phyloP scores from a whole-genome alignment of 1,284 basidiomycete species.

The Calocybe gambosa region DNA sequence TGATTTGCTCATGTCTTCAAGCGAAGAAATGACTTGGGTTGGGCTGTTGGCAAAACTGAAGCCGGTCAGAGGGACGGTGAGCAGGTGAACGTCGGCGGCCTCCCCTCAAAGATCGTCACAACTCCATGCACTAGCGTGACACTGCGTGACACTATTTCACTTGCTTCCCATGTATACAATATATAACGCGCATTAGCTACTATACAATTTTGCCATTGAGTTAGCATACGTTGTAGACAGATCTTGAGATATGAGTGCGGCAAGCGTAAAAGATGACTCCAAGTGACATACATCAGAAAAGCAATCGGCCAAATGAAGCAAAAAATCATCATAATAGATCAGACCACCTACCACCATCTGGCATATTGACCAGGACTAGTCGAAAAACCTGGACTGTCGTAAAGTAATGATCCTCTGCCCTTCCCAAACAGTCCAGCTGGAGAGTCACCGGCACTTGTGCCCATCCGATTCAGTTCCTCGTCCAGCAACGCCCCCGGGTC shows the following conservation, averaged over 20 bases:
- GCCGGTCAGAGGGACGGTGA: constrained; percentile 5
- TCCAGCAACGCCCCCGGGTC: constrained; percentile 59
- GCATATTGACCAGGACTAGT: constrained; percentile 41
- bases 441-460: constrained; percentile 42
- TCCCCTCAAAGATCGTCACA: constrained; percentile 14
- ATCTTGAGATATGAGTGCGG: neutral
- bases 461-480: constrained; percentile 54
- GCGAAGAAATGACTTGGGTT: constrained; percentile 2
- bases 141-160: constrained; percentile 5
- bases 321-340: constrained; percentile 8
- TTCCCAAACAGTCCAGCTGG: constrained; percentile 56
- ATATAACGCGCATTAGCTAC: neutral
- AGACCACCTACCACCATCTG: constrained; percentile 38
- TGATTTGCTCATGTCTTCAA: constrained; percentile 32
- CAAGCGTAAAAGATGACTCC: neutral
- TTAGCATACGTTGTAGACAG: neutral
- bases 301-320: neutral
- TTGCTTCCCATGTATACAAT: neutral
- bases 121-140: constrained; percentile 9
- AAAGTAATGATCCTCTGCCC: constrained; percentile 40
- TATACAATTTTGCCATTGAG: no score
- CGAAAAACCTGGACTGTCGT: constrained; percentile 51
- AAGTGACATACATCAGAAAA: neutral
- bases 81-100: constrained; percentile 9
- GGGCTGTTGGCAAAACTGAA: neutral